Percentiles rank a stretch among this genome's conserved stretches.
Conservation (phyloP, 1,139 yeast species). For the Zygoascus meyerae region DNA sequence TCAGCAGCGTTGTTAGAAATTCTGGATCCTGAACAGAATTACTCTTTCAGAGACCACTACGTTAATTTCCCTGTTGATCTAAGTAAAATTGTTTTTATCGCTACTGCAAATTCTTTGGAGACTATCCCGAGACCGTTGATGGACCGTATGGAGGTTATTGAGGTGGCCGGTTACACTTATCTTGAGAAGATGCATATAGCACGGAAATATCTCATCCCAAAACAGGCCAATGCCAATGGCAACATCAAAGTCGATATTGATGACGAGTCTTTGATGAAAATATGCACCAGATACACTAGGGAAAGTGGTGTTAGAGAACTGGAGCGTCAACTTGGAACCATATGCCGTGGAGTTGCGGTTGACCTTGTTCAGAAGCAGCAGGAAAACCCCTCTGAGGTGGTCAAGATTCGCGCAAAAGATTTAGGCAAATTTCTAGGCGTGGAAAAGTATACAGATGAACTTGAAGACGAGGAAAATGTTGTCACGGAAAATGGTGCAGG, state of each 20-base stretch:
- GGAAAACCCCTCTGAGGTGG: constrained; percentile 20
- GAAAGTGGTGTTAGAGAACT: constrained; percentile 85
- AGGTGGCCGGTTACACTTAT: constrained; percentile 74
- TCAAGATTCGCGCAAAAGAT: constrained; percentile 29
- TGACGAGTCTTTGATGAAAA: constrained; percentile 49
- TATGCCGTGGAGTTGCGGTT: constrained; percentile 79
- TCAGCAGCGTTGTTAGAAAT: constrained; percentile 87
- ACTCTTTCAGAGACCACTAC: constrained; percentile 74
- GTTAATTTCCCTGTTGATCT: constrained; percentile 83
- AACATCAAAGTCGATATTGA: constrained; percentile 35
- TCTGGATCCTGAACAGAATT: constrained; percentile 86
- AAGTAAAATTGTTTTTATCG: constrained; percentile 76
- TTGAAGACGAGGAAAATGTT: constrained; percentile 33
- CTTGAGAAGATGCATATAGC: constrained; percentile 77
- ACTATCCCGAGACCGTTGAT: constrained; percentile 72
- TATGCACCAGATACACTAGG: constrained; percentile 68
- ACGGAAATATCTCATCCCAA: constrained; percentile 63
- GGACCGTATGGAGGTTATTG: constrained; percentile 83
- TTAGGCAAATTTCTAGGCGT: constrained; percentile 44
- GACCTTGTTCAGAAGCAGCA: constrained; percentile 51
- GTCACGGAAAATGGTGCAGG: constrained; percentile 40
- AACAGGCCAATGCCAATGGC: constrained; percentile 70
- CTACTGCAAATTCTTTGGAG: constrained; percentile 83
- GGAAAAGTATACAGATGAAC: constrained; percentile 36
- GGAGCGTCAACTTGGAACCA: constrained; percentile 64